Percentiles rank a stretch among this genome's conserved stretches.
Conservation (phyloP, 2,329 filamentous ascomycete species). For the Ophioceras dolichostomum region DNA sequence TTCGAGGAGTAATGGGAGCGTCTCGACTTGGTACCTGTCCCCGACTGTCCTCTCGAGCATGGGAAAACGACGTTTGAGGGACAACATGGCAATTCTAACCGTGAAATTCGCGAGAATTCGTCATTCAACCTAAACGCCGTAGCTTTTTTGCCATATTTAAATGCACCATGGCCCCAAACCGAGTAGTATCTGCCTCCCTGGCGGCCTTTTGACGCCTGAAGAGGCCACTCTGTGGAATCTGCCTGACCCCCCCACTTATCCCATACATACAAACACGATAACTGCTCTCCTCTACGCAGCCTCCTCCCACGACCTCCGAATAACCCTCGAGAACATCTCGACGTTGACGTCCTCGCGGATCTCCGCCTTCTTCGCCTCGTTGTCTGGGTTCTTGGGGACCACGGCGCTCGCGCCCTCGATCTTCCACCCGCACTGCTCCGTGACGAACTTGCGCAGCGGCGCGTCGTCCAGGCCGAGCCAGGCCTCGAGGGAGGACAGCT, state of each 20-base stretch:
- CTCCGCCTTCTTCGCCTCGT: slow-evolving; percentile 91
- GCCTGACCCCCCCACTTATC: too few relatives aligned
- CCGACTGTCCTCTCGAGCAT: too few relatives aligned
- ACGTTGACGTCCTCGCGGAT: slow-evolving; percentile 92
- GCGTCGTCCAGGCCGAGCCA: slow-evolving; percentile 61
- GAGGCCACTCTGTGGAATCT: too few relatives aligned
- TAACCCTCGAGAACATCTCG: slow-evolving; percentile 70
- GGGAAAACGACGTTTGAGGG: too few relatives aligned
- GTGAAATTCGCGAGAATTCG: too few relatives aligned
- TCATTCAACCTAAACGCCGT: slow-evolving; percentile 1
- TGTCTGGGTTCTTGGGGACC: slow-evolving; percentile 89
- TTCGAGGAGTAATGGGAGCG: too few relatives aligned
- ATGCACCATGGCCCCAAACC: background rate
- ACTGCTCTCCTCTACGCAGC: too few relatives aligned
- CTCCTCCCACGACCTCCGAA: slow-evolving; percentile 80
- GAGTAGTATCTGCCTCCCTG: too few relatives aligned
- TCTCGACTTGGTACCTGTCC: too few relatives aligned
- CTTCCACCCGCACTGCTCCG: slow-evolving; percentile 78
- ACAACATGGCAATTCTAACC: too few relatives aligned
- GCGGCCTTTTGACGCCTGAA: too few relatives aligned
- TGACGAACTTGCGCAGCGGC: slow-evolving; percentile 65
- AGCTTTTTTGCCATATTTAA: slow-evolving; percentile 1
- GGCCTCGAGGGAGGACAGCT: slow-evolving; percentile 53
- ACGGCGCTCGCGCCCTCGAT: slow-evolving; percentile 51
- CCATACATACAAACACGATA: too few relatives aligned